These are phyloP conservation scores for Diospyros kaki DNA, from an alignment of 148 eudicot species.

Conservation along the genomic window DNA sequence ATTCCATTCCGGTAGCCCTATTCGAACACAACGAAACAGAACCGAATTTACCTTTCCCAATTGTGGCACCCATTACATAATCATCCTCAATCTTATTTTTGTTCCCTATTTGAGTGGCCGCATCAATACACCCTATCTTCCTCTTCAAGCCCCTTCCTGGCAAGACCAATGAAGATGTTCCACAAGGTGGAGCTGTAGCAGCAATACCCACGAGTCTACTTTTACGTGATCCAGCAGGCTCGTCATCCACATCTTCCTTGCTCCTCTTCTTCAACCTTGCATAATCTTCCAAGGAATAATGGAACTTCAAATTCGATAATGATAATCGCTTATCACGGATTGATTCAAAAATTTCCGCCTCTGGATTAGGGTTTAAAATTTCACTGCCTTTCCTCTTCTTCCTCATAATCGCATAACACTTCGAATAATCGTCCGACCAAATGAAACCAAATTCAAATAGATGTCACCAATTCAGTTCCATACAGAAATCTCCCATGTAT, in stretches of 20 bases:
- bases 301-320: slow-evolving; percentile 45
- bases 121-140: slow-evolving; percentile 82
- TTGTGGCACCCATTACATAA: slow-evolving; percentile 43
- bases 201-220: slow-evolving; percentile 56
- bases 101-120: slow-evolving; percentile 76
- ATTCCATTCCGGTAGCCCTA: slow-evolving; percentile 54
- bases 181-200: slow-evolving; percentile 60
- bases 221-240: slow-evolving; percentile 40
- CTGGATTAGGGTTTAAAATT: slow-evolving; percentile 13
- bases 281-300: slow-evolving; percentile 61
- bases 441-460: slow-evolving; percentile 1
- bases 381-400: slow-evolving; percentile 86
- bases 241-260: slow-evolving; percentile 47
- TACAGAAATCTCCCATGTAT: not conserved
- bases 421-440: not conserved
- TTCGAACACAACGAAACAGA: slow-evolving; percentile 81
- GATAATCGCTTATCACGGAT: slow-evolving; percentile 28
- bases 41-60: slow-evolving; percentile 90
- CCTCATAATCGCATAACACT: slow-evolving; percentile 29
- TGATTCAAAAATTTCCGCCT: slow-evolving; percentile 27
- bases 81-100: slow-evolving; percentile 82
- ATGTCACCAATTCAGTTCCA: not conserved
- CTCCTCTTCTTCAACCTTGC: slow-evolving; percentile 61
- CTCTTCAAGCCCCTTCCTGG: slow-evolving; percentile 71
- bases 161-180: slow-evolving; percentile 35